Percentiles rank a stretch among this genome's conserved stretches.
Conservation (phyloP, 768 basidiomycete species). For the Lactarius sanguifluus region DNA sequence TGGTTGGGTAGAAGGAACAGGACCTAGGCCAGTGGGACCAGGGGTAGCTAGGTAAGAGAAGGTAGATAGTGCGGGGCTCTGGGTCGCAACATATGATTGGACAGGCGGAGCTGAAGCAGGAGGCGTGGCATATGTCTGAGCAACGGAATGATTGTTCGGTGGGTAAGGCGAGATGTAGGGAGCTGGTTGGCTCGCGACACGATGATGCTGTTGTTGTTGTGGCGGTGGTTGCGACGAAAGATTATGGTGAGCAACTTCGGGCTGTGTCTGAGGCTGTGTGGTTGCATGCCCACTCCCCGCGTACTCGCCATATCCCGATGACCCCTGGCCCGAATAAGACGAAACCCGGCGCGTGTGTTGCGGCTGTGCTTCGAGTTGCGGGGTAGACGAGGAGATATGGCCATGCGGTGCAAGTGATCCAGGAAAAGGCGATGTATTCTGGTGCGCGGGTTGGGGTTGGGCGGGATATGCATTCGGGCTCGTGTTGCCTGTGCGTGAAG, state of each 20-base stretch:
- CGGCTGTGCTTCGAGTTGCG: not conserved
- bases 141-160: constrained; percentile 1
- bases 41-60: not conserved
- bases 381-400: not conserved
- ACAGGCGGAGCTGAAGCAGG: not conserved
- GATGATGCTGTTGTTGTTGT: constrained; percentile 6
- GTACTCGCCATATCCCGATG: not conserved
- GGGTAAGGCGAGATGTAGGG: constrained; percentile 5
- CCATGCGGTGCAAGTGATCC: constrained; percentile 9
- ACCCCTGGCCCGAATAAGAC: constrained; percentile 2
- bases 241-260: constrained; percentile 7
- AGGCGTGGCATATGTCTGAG: not conserved
- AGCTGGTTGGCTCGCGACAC: not conserved
- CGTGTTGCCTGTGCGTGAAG: not conserved
- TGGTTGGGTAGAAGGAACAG: not conserved
- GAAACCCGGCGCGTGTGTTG: not conserved
- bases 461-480: not conserved
- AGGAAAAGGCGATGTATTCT: not conserved
- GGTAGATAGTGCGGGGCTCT: constrained; percentile 13
- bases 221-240: not conserved
- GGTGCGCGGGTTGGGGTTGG: not conserved
- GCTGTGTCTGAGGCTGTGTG: constrained; percentile 22
- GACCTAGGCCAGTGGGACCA: not conserved
- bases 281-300: not conserved
- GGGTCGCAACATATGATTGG: not conserved